A percentile compares a stretch with the other conserved stretches of the same genome.
Evolutionary conservation across 2,329 filamentous ascomycete species (phyloP).

Genomic region (Calonectria fujianensis): DNA sequence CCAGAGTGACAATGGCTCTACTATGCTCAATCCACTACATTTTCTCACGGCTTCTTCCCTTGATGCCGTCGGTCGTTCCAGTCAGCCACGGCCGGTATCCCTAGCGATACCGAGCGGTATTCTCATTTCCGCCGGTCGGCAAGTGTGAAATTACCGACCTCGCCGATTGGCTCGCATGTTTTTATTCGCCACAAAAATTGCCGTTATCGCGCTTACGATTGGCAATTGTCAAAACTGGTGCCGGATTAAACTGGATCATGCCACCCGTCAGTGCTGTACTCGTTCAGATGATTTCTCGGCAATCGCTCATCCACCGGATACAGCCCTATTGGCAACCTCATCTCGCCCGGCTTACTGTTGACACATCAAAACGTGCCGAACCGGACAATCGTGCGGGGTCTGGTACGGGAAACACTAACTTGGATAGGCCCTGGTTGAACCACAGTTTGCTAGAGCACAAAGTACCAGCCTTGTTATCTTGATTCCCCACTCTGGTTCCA

Average conservation of each 20-base stretch:
- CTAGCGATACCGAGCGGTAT: not conserved
- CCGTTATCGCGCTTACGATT: not conserved
- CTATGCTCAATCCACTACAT: not conserved
- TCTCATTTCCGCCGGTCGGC: not conserved
- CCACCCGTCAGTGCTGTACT: not conserved
- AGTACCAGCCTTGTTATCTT: constrained; percentile 18
- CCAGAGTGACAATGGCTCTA: not conserved
- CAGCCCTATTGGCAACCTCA: not conserved
- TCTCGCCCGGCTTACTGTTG: not conserved
- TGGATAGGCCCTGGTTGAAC: not conserved
- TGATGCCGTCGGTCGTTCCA: not conserved
- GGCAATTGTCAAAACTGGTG: not conserved
- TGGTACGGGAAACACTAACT: constrained; percentile 2
- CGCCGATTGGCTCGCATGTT: no score
- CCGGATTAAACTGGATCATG: not conserved
- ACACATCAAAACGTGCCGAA: not conserved
- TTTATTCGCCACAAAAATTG: not conserved
- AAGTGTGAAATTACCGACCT: constrained; percentile 19
- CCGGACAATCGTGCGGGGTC: not conserved
- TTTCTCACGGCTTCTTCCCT: not conserved
- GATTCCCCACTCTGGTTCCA: constrained; percentile 12
- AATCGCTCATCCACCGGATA: not conserved
- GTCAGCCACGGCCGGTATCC: not conserved
- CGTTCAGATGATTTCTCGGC: not conserved
- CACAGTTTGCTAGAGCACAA: not conserved